Evolutionary conservation across 352 stramenopile species (phyloP), one percentile per base, ranked within the genome.

Genomic region (Albugo laibachii): DNA sequence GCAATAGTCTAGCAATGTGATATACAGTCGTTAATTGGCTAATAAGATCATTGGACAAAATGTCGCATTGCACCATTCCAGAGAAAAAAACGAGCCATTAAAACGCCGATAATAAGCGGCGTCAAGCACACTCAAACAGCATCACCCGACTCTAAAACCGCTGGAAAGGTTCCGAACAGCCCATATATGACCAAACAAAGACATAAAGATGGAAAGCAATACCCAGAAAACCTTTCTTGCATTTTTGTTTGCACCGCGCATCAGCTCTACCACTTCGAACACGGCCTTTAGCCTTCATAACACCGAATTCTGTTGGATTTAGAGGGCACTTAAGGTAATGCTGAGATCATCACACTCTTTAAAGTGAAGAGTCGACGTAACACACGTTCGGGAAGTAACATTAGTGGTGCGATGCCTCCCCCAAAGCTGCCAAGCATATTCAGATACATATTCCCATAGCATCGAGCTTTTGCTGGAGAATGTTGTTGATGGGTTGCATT

Each of bases 291-390:
- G 69, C 58, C 59, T 84, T 80, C 45, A 87, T 55, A 50, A 66
- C 69, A 8, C 80, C 75, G 53, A 91, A 93, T 42, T 88, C 77
- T 14, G 77, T 73, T 24, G 80, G 80, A 47, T 93, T 93, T 39
- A 93, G 38, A 36, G 77, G 75, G 31, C 70, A 81, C 48, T 38
- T 92, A 75, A 36, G 71, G 78, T 36, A 89, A 54, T 43, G 78
- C 85, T 59, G 85, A 91, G 52, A 91, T 74, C 78, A 93, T 91
- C 38, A 91, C 79, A 44, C 80, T 91, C 52, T 93, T 78, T 14
- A 93, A 54, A 24, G 80, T 91, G 49, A 89, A 88, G 10, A 93
- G 59, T 11, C 78, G 78, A 1, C 80, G 80, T 47, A 92, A 93
- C 1, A 83, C 65, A 16, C 74, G 70, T 53, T 93, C 80, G 20